Percentiles rank a stretch among this genome's conserved stretches.
Conservation (phyloP, 768 basidiomycete species). For the Russula sp. region DNA sequence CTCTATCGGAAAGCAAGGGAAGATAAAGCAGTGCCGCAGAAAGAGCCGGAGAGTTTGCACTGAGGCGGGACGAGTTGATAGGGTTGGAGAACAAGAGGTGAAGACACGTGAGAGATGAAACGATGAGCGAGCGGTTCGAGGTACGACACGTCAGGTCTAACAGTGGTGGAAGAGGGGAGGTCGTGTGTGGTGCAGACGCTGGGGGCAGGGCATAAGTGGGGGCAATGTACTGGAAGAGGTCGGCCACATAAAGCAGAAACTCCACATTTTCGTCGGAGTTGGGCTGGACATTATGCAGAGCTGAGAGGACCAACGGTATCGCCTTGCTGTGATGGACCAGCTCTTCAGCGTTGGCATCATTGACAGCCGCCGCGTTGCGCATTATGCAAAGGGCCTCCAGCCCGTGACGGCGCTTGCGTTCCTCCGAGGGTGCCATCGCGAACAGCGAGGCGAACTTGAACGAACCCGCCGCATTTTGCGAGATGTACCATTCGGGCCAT, state of each 20-base stretch:
- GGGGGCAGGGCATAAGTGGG: conserved; percentile 38
- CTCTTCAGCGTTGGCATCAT: conserved; percentile 59
- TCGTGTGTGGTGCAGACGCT: conserved; percentile 28
- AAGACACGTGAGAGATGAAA: conserved; percentile 56
- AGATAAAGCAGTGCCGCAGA: conserved; percentile 62
- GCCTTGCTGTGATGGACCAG: conserved; percentile 56
- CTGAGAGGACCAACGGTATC: conserved; percentile 56
- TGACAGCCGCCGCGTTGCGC: conserved; percentile 73
- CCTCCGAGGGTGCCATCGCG: conserved; percentile 44
- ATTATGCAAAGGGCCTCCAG: conserved; percentile 80
- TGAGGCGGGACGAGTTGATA: conserved; percentile 49
- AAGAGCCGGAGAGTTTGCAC: conserved; percentile 53
- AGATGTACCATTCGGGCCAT: conserved; percentile 83
- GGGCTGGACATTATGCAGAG: conserved; percentile 55
- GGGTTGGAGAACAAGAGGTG: conserved; percentile 58
- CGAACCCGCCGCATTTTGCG: conserved; percentile 25
- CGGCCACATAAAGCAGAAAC: conserved; percentile 64
- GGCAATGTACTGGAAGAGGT: conserved; percentile 63
- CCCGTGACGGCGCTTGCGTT: conserved; percentile 64
- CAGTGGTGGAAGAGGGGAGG: conserved; percentile 53
- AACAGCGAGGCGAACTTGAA: conserved; percentile 40
- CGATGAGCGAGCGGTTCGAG: conserved; percentile 69
- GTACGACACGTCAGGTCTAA: conserved; percentile 50
- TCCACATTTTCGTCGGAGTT: conserved; percentile 65
- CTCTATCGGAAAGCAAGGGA: conserved; percentile 64